Evolutionary conservation across 2,329 filamentous ascomycete species (phyloP).

Genomic region (Penicillium nordicum): DNA sequence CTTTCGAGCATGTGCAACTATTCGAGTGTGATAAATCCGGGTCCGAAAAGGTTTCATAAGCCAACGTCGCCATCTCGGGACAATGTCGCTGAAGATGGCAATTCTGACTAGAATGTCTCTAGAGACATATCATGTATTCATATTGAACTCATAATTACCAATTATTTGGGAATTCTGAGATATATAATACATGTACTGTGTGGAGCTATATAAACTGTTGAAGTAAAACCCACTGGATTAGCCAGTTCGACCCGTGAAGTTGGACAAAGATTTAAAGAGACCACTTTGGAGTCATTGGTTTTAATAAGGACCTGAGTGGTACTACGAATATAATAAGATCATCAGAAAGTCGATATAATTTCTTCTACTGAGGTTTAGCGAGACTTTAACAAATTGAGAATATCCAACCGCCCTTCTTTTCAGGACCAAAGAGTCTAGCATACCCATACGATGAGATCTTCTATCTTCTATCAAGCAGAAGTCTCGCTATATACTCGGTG

Average conservation of each 20-base stretch:
- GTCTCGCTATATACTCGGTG: neutral
- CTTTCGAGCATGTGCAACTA: neutral
- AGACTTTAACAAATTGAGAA: neutral
- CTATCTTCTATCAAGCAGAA: neutral
- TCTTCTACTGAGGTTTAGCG: neutral
- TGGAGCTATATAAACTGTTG: neutral
- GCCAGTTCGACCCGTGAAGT: neutral
- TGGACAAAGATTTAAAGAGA: neutral
- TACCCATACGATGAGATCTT: no score
- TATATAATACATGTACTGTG: no score
- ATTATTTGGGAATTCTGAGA: neutral
- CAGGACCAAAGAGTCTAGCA: no score
- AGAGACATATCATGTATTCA: neutral
- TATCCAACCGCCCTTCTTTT: neutral
- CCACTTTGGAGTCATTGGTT: neutral
- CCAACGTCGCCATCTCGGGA: neutral
- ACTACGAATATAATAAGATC: neutral
- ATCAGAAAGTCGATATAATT: neutral
- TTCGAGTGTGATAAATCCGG: neutral
- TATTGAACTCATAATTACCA: neutral
- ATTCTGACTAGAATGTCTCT: no score
- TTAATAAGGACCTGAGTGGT: neutral
- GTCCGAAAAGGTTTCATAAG: neutral
- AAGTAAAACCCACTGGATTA: neutral
- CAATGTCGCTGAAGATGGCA: neutral